Base-by-base conservation (phyloP, 2,329 filamentous ascomycete genomes). In the Zasmidium angulare region DNA sequence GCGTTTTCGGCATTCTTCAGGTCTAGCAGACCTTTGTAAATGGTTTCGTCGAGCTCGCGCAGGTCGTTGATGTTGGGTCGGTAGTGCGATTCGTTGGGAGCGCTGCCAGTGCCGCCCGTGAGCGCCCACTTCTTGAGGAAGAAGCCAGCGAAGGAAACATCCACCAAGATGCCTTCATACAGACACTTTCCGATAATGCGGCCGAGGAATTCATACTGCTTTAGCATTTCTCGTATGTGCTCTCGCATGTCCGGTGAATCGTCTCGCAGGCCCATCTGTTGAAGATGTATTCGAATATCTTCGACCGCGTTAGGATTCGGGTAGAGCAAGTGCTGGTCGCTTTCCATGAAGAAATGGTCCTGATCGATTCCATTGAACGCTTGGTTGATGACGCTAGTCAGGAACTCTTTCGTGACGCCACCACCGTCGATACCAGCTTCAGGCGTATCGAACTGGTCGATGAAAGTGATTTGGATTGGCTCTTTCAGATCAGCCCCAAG, bases 351-450 rank as follows among this genome's bases (percentile, higher is more conserved):
- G 63, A 96, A 83, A 10, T 68, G 63, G 3, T 69, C 62, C 17
- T 65, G 59, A 14, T 61, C 62, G 46, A 83, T 81, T 1, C 84
- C 81, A 64, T 82, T 84, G 71, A 98, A 96, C 0, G 92, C 92
- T 73, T 97, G 90, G 20, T 84, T 87, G 1, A 91, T 96, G 51
- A 96, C 86, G 62, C 90, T 95, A 0, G 88, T 96, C 12, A 99
- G 81, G 63, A 99, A 99, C 70, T 99, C 95, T 68, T 99, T 99
- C 1, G 93, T 97, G 9, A 99, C 95, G 63, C 95, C 95, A 9
- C 95, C 95, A 0, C 95, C 95, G 71, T 99, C 95, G 56, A 99
- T 98, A 10, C 95, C 95, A 12, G 93, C 93, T 76, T 99, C 95
- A 7, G 86, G 82, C 1, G 88, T 85, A 61, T 89, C 90, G 66